Evolutionary conservation across 176 grass and related monocot genomes (phyloP), one percentile per base, ranked within the genome.

Genomic region (Musa schizocarpa): DNA sequence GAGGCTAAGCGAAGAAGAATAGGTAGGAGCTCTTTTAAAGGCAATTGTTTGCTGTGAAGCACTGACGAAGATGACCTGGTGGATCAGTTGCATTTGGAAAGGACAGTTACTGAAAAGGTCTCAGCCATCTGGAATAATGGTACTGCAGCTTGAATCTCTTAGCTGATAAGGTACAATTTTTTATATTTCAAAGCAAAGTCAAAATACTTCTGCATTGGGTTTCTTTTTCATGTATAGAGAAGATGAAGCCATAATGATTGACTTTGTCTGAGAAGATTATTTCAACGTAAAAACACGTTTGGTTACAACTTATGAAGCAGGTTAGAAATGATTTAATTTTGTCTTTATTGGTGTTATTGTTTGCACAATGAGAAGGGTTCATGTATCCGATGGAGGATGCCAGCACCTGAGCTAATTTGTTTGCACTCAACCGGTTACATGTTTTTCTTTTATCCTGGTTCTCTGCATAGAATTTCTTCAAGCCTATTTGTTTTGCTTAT

Each of bases 61-160:
- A 88, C 54, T 1, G 95, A 99, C 27, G 90, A 99, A 24, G 90
- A 89, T 70, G 90, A 99, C 85, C 82, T 87, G 22, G 84, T 89
- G 23, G 95, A 91, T 89, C 87, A 89, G 77, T 81, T 99, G 82
- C 86, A 87, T 77, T 50, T 80, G 73, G 88, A 94, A 13, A 76
- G 54, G 25, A 51, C 84, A 74, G 64, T 71, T 73, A 71, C 56
- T 81, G 85, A 87, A 81, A 74, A 85, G 83, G 71, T 86, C 82
- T 51, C 86, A 83, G 62, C 29, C 85, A 65, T 83, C 84, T 61
- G 84, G 77, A 50, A 21, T 71, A 65, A 93, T 93, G 90, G 87
- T 89, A 83, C 85, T 93, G 61, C 90, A 93, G 79, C 90, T 93
- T 54, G 87, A 89, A 79, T 85, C 90, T 87, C 84, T 93, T 68